Percentiles rank a stretch among this genome's conserved stretches.
Conservation (phyloP, 1,284 basidiomycete genomes). For the Ceratobasidium sp. region DNA sequence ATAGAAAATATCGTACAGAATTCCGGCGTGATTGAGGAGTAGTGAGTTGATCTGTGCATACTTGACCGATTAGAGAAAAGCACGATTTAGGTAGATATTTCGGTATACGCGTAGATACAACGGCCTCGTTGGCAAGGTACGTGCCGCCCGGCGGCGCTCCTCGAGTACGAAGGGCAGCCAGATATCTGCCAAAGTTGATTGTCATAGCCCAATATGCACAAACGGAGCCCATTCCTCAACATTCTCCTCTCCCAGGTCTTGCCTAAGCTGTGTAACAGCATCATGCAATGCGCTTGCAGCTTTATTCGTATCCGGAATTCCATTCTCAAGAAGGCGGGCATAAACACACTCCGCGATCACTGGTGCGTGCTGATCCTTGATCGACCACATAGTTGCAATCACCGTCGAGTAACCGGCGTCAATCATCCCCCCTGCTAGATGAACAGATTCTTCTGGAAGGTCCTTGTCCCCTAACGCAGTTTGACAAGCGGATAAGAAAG, state of each 20-base stretch:
- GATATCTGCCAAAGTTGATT: too few relatives aligned
- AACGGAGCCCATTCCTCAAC: constrained; percentile 14
- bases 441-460: constrained; percentile 23
- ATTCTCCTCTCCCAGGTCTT: constrained; percentile 6
- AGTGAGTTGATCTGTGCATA: too few relatives aligned
- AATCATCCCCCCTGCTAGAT: constrained; percentile 22
- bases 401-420: constrained; percentile 23
- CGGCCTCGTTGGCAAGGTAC: too few relatives aligned
- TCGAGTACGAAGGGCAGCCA: too few relatives aligned
- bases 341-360: constrained; percentile 17
- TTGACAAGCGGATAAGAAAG: constrained; percentile 36
- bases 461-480: constrained; percentile 16
- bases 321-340: neutral
- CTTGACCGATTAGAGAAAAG: too few relatives aligned
- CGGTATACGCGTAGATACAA: too few relatives aligned
- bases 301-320: neutral
- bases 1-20: too few relatives aligned
- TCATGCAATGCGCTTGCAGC: constrained; percentile 11
- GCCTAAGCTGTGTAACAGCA: constrained; percentile 2
- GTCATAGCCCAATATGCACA: constrained; percentile 17
- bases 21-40: too few relatives aligned
- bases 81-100: too few relatives aligned
- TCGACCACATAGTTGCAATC: constrained; percentile 31
- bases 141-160: too few relatives aligned
- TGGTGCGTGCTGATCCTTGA: constrained; percentile 25